phyloP scores from a whole-genome alignment of 768 basidiomycete species.

The Pleurotus salmoneostramineus region DNA sequence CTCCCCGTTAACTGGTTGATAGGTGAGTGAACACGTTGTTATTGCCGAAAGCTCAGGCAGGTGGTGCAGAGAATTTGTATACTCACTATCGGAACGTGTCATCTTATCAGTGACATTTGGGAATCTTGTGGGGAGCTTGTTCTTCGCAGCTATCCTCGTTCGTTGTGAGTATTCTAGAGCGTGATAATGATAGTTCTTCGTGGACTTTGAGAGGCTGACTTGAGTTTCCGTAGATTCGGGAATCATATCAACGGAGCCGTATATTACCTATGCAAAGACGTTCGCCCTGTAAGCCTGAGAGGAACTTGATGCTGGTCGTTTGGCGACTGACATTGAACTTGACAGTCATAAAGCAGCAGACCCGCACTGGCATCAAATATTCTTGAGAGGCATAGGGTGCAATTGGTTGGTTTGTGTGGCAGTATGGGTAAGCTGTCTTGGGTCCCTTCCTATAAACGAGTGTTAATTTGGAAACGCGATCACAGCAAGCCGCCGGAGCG shows the following conservation, averaged over 20 bases:
- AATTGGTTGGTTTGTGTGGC: slow-evolving; percentile 76
- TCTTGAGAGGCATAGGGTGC: slow-evolving; percentile 70
- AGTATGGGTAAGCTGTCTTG: slow-evolving; percentile 54
- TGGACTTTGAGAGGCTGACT: neutral
- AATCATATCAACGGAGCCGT: slow-evolving; percentile 55
- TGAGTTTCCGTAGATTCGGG: slow-evolving; percentile 43
- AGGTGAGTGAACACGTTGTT: slow-evolving; percentile 31
- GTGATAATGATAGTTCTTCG: neutral
- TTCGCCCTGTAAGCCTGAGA: slow-evolving; percentile 55
- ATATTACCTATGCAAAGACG: slow-evolving; percentile 42
- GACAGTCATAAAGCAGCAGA: slow-evolving; percentile 57
- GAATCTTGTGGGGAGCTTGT: slow-evolving; percentile 65
- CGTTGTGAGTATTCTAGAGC: slow-evolving; percentile 65
- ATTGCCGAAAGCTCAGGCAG: neutral
- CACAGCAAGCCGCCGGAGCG: slow-evolving; percentile 66
- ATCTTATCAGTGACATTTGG: slow-evolving; percentile 54
- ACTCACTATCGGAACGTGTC: neutral
- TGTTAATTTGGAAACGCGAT: neutral
- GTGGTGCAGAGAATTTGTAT: neutral
- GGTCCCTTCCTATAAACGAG: no score
- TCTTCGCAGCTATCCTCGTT: slow-evolving; percentile 64
- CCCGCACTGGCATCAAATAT: slow-evolving; percentile 70
- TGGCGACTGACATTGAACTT: neutral
- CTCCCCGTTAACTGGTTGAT: slow-evolving; percentile 66
- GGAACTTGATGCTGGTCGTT: neutral